A percentile compares a stretch with the other conserved stretches of the same genome.
These are phyloP conservation scores for Breynia disticha DNA, from an alignment of 441 rosid genomes.

Conservation along the genomic window DNA sequence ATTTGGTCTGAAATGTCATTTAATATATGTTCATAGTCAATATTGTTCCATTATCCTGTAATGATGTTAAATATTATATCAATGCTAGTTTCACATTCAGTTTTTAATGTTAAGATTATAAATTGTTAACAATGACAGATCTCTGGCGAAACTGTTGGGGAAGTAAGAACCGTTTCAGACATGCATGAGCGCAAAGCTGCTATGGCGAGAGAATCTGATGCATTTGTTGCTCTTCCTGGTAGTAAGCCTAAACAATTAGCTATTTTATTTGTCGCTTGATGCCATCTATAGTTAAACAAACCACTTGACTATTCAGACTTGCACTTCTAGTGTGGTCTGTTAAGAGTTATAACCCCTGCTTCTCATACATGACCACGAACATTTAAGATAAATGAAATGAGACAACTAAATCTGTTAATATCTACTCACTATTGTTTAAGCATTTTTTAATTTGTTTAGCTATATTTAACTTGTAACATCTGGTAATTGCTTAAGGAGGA, in stretches of 20 bases:
- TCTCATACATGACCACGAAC: no score
- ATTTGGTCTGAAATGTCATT: no score
- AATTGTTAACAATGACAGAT: slow-evolving; percentile 34
- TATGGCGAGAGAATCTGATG: slow-evolving; percentile 92
- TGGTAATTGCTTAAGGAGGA: slow-evolving; percentile 51
- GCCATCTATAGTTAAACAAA: background rate
- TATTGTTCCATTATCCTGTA: background rate
- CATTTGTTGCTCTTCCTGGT: slow-evolving; percentile 96
- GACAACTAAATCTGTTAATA: no score
- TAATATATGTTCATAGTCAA: no score
- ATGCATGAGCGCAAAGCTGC: slow-evolving; percentile 96
- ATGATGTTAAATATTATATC: background rate
- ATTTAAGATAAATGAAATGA: no score
- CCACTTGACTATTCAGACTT: no score
- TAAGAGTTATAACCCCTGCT: no score
- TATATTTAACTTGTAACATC: background rate
- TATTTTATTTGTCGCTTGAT: background rate
- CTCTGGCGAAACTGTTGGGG: slow-evolving; percentile 86
- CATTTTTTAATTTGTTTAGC: slow-evolving; percentile 5
- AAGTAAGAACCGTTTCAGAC: slow-evolving; percentile 70
- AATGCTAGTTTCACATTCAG: background rate
- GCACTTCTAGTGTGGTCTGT: no score
- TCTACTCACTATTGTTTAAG: background rate
- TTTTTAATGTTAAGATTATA: slow-evolving; percentile 3
- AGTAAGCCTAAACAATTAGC: slow-evolving; percentile 5